Evolutionary conservation across 2,329 filamentous ascomycete genomes (phyloP), one percentile per base, ranked within the genome.

Genomic region (Apiospora kogelbergensis): DNA sequence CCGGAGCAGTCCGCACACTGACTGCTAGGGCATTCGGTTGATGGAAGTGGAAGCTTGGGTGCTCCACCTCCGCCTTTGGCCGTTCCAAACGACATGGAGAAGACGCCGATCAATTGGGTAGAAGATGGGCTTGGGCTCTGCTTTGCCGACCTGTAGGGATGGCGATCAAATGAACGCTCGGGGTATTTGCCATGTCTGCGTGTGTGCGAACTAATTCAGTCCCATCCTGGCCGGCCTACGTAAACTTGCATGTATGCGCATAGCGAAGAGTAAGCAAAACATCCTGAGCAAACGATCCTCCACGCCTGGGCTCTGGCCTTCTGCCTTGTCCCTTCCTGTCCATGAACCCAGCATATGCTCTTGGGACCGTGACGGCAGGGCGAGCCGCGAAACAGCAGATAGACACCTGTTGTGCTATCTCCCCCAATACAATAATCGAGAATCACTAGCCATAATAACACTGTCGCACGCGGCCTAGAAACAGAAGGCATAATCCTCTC

Each of bases 1-100:
- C 13, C 11, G n/a, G n/a, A n/a, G n/a, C n/a, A n/a, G n/a, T n/a
- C n/a, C n/a, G n/a, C n/a, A n/a, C n/a, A n/a, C n/a, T n/a, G n/a
- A n/a, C n/a, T n/a, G n/a, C n/a, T n/a, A n/a, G n/a, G n/a, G n/a
- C n/a, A n/a, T n/a, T n/a, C n/a, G n/a, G n/a, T 53, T 30, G 48
- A 20, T 24, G 33, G 48, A 57, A 33, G n/a, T n/a, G n/a, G 33
- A 33, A 33, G 48, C 48, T 57, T 33, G 26, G 9, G 48, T 57
- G 48, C 48, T 57, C 48, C 48, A 57, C 48, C 48, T 57, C 48
- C 48, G 48, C 48, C 48, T 57, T 57, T 57, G 48, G 26, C 48
- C 48, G 48, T 33, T 57, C 15, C 48, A 9, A 57, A 20, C 48
- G 48, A 30, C 46, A 26, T 10, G 46, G 15, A 26, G 24, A 15